Evolutionary conservation across 495 filamentous ascomycete genomes (phyloP).

Genomic region (Rusavskia elegans): DNA sequence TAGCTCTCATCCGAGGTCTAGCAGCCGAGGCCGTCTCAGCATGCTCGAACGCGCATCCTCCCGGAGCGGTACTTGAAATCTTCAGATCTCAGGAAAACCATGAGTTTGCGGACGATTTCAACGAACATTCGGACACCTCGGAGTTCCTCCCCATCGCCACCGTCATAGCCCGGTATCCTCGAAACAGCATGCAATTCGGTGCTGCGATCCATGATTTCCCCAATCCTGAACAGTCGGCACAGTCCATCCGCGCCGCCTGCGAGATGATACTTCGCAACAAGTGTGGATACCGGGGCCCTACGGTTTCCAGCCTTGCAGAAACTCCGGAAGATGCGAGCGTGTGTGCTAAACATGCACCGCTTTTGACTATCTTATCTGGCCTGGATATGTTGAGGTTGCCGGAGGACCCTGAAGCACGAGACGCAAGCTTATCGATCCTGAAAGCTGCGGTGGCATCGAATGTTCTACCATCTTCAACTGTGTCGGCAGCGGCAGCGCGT

Average conservation of each 20-base stretch:
- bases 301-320: background rate
- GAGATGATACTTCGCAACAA: background rate
- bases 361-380: background rate
- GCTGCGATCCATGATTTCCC: background rate
- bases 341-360: background rate
- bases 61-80: background rate
- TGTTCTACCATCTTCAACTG: background rate
- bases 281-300: background rate
- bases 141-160: background rate
- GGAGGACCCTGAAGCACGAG: background rate
- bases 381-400: conserved; percentile 1
- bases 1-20: background rate
- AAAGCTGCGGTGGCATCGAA: background rate
- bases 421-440: background rate
- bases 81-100: background rate
- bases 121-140: background rate
- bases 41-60: background rate
- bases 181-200: background rate
- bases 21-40: background rate
- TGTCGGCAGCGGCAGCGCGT: background rate
- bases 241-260: background rate
- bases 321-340: background rate
- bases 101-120: background rate
- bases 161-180: background rate
- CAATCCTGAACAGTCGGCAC: background rate